phyloP scores from a whole-genome alignment of 1,284 basidiomycete species.

The Rhodotorula sp. region DNA sequence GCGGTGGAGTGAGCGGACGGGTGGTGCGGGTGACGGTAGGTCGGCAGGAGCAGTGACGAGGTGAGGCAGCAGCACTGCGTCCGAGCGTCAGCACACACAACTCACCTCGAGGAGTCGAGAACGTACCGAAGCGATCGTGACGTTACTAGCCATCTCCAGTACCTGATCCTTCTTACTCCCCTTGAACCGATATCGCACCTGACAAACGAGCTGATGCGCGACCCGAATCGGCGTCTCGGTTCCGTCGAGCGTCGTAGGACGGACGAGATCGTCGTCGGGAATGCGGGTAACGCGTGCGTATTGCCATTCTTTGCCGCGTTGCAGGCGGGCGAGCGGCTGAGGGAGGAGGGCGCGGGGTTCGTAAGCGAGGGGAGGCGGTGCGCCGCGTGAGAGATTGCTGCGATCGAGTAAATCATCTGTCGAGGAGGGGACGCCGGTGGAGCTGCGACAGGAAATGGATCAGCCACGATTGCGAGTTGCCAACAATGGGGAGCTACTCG shows the following conservation, averaged over 20 bases:
- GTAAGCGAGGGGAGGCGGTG: constrained; percentile 15
- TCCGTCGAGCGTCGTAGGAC: constrained; percentile 31
- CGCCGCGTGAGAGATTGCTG: constrained; percentile 11
- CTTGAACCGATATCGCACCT: constrained; percentile 26
- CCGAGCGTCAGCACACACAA: not conserved
- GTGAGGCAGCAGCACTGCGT: constrained; percentile 30
- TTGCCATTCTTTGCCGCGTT: constrained; percentile 21
- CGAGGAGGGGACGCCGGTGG: constrained; percentile 15
- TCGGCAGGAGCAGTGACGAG: constrained; percentile 30
- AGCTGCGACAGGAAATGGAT: not conserved
- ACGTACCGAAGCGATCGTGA: constrained; percentile 33
- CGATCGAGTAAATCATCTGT: constrained; percentile 23
- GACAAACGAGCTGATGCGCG: constrained; percentile 23
- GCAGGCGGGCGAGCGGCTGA: constrained; percentile 20
- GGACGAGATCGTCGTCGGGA: constrained; percentile 31
- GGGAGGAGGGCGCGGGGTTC: constrained; percentile 21
- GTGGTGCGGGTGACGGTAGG: constrained; percentile 20
- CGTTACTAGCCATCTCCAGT: constrained; percentile 19
- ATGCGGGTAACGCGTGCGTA: constrained; percentile 28
- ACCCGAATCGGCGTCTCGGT: constrained; percentile 32
- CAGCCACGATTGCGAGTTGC: no score
- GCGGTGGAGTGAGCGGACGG: not conserved
- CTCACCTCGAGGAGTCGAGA: not conserved
- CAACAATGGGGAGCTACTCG: not conserved
- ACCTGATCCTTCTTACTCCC: constrained; percentile 25